Conservation (phyloP, 371 early-diverging fungal species). For the Mortierella polycephala region DNA sequence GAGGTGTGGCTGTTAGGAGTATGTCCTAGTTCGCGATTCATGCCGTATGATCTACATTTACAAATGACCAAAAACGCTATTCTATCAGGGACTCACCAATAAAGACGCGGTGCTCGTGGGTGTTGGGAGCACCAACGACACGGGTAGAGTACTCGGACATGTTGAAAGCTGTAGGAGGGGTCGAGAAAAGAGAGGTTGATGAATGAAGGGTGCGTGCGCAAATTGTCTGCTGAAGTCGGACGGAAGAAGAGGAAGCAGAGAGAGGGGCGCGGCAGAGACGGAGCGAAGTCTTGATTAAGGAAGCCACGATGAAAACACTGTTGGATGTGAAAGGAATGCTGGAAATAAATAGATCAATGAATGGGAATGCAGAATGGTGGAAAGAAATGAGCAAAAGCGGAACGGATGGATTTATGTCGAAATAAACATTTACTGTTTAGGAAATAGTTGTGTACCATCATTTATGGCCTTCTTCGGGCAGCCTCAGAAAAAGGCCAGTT, state of each 20-base stretch:
- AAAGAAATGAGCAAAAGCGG: neutral
- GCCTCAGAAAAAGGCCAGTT: no score
- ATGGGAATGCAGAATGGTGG: neutral
- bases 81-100: slow-evolving; percentile 66
- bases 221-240: neutral
- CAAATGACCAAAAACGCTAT: no score
- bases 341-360: neutral
- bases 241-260: slow-evolving; percentile 6
- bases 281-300: slow-evolving; percentile 26
- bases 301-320: slow-evolving; percentile 29
- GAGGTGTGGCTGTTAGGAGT: no score
- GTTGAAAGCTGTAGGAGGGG: slow-evolving; percentile 20
- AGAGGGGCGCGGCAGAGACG: slow-evolving; percentile 11
- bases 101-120: slow-evolving; percentile 87
- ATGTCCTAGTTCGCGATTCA: no score
- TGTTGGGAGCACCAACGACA: slow-evolving; percentile 85
- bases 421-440: no score
- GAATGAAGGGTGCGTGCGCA: neutral
- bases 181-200: slow-evolving; percentile 2
- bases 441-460: no score
- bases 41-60: no score
- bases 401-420: no score
- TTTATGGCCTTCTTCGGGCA: no score
- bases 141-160: slow-evolving; percentile 75
- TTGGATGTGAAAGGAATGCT: neutral